Evolutionary conservation across 805 yeast genomes (phyloP), one percentile per base, ranked within the genome.

Genomic region (Candida vartiovaarae): DNA sequence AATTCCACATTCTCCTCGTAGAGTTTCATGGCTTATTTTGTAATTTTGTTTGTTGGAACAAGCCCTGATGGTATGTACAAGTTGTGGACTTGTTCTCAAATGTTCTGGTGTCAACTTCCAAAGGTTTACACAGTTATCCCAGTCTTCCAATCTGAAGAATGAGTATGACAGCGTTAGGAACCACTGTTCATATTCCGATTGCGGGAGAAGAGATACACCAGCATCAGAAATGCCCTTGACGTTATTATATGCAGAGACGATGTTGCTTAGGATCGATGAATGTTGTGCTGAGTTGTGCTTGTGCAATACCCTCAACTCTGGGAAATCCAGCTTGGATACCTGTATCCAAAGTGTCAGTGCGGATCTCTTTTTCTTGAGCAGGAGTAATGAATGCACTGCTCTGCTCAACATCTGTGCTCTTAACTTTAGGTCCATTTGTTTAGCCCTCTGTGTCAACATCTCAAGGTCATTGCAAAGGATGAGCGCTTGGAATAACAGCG

Each of bases 31-130:
- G 53, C 50, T 7, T 8, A n/a, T 23, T 4, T 33, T 23, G 30
- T 46, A 46, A 24, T 42, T 10, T 28, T 35, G 38, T 32, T 32
- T 25, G 4, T 42, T 29, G 4, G 47, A 40, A n/a, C 39, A 41
- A 6, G 53, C 50, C 36, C 36, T 47, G n/a, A 49, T 44, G 2
- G 48, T 28, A 24, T 46, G 47, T 4, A 44, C 38, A 3, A 45
- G 34, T 3, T 37, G 32, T 3, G 29, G 15, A 5, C 39, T 11
- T 3, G 47, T 15, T 25, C 36, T 39, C 5, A 34, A 15, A 2
- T 27, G 9, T 5, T 31, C 11, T 4, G 43, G 35, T 2, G 47
- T 35, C 11, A 20, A n/a, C 8, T 45, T 32, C 50, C 49, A 46
- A 3, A 44, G 40, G 10, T 37, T 31, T 25, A 45, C 30, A 15